phyloP scores from a whole-genome alignment of 176 grass and related monocot species.

The Carex kokanica region DNA sequence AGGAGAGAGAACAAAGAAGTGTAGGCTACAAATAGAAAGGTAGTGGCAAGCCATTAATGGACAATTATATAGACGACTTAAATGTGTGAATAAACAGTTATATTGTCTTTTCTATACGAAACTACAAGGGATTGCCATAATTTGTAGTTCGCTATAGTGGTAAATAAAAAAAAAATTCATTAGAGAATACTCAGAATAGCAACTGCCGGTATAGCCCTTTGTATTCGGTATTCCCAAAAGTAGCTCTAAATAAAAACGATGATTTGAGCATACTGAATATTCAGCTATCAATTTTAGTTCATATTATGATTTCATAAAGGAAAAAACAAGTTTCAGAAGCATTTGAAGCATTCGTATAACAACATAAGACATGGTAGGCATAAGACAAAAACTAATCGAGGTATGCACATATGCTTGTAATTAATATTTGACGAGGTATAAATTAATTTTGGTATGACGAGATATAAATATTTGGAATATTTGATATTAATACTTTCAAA shows the following conservation, averaged over 20 bases:
- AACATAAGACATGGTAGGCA: too few species aligned
- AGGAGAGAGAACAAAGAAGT: not conserved
- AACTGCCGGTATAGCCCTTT: not conserved
- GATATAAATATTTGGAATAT: too few species aligned
- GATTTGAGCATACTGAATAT: not conserved
- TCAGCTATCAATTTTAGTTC: too few species aligned
- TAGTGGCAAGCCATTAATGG: not conserved
- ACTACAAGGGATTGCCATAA: not conserved
- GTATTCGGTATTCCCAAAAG: not conserved
- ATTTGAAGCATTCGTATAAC: too few species aligned
- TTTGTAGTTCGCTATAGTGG: not conserved
- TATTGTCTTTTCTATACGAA: not conserved
- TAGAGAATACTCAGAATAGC: not conserved
- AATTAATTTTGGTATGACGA: too few species aligned
- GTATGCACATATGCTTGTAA: too few species aligned
- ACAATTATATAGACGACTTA: not conserved
- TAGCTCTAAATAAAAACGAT: not conserved
- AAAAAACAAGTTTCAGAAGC: too few species aligned
- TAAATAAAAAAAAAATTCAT: not conserved
- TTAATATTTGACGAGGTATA: too few species aligned
- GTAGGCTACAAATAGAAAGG: not conserved
- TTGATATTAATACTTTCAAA: too few species aligned
- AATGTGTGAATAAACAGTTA: conserved; percentile 13
- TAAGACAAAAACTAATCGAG: too few species aligned
- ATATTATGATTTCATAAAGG: too few species aligned